Evolutionary conservation across 1,284 basidiomycete species (phyloP).

Genomic region (Inonotus hispidus): DNA sequence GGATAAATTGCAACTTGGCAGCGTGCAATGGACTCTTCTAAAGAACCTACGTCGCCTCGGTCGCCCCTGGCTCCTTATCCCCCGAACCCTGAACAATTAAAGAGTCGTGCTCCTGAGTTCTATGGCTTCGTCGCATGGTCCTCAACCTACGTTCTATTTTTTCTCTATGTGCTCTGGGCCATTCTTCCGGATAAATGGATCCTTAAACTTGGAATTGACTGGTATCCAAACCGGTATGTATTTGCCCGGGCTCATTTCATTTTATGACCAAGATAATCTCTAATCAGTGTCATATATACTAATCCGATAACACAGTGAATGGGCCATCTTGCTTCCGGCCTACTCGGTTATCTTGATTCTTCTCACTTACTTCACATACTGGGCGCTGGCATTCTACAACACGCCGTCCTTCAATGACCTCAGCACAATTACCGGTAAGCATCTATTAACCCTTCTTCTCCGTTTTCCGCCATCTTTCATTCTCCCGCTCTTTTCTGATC

Average conservation of each 20-base stretch:
- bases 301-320: constrained; percentile 52
- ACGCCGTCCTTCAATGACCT: constrained; percentile 69
- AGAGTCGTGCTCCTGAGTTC: constrained; percentile 71
- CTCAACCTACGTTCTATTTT: constrained; percentile 67
- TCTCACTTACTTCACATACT: constrained; percentile 75
- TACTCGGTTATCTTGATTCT: constrained; percentile 71
- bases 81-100: constrained; percentile 36
- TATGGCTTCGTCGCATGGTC: constrained; percentile 86
- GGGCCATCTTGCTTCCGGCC: constrained; percentile 80
- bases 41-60: constrained; percentile 42
- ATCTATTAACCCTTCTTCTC: background rate
- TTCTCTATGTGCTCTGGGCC: constrained; percentile 66
- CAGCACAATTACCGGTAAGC: constrained; percentile 58
- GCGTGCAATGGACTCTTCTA: background rate
- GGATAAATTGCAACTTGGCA: background rate
- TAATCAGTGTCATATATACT: background rate
- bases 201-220: constrained; percentile 59
- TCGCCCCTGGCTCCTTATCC: constrained; percentile 51
- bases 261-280: background rate
- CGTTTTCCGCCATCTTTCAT: background rate
- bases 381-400: constrained; percentile 63
- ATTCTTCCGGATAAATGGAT: constrained; percentile 51
- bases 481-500: background rate
- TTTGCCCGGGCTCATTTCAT: background rate
- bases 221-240: constrained; percentile 83